Evolutionary conservation across 2,329 filamentous ascomycete genomes (phyloP).

Genomic region (Sporothrix brunneoviolacea): DNA sequence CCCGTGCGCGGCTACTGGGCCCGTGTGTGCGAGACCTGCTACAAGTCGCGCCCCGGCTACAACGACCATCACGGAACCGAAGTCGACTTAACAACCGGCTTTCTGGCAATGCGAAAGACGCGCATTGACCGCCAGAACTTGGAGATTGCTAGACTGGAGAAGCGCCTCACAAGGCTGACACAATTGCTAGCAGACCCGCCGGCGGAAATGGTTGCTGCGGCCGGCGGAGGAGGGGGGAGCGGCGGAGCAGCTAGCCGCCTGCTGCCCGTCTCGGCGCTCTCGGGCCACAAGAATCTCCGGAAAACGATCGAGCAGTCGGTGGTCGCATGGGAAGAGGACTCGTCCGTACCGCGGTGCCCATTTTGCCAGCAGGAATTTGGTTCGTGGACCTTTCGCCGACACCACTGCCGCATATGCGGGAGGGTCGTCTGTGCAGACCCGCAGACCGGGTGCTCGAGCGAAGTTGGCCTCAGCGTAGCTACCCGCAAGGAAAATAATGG

Average conservation of each 20-base stretch:
- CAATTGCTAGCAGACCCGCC: conserved; percentile 67
- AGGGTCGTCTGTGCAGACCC: conserved; percentile 87
- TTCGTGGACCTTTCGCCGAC: conserved; percentile 83
- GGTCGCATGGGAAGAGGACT: conserved; percentile 92
- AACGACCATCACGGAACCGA: conserved; percentile 75
- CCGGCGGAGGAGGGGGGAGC: neutral
- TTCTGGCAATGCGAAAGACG: conserved; percentile 64
- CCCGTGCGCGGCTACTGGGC: conserved; percentile 89
- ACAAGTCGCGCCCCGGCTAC: conserved; percentile 92
- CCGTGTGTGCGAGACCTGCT: conserved; percentile 96
- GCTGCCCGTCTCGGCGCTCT: conserved; percentile 53
- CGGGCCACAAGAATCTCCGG: conserved; percentile 65
- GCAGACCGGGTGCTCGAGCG: conserved; percentile 74
- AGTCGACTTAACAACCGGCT: conserved; percentile 65
- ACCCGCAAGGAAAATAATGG: conserved; percentile 35
- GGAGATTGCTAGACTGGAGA: conserved; percentile 85
- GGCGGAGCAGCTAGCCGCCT: conserved; percentile 39
- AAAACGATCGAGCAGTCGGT: conserved; percentile 85
- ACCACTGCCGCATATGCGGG: conserved; percentile 92
- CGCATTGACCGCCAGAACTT: conserved; percentile 78
- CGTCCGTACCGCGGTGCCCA: conserved; percentile 70
- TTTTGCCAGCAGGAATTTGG: conserved; percentile 96
- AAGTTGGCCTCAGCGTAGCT: conserved; percentile 73
- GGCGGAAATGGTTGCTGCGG: conserved; percentile 28
- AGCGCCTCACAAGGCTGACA: conserved; percentile 83